Evolutionary conservation across 257 asterid genomes (phyloP).

Genomic region (Plantago major): DNA sequence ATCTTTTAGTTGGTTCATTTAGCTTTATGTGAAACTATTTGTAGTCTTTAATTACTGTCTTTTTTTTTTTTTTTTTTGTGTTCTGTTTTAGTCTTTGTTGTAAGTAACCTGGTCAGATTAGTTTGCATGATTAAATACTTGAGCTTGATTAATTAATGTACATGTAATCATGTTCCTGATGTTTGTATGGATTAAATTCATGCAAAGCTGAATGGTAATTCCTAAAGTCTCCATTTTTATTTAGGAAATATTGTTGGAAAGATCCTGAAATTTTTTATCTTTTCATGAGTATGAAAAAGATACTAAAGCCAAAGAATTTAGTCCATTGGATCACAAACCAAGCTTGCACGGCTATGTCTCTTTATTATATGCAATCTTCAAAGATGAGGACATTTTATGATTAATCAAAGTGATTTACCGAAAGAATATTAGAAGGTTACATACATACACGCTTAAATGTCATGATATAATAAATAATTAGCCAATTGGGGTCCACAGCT

Average conservation of each 20-base stretch:
- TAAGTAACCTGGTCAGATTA: constrained; percentile 2
- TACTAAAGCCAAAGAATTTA: too few species aligned
- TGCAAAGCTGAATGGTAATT: too few species aligned
- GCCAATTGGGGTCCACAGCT: constrained; percentile 37
- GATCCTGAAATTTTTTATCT: too few species aligned
- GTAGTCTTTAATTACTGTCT: constrained; percentile 8
- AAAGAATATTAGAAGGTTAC: constrained; percentile 21
- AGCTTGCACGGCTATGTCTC: constrained; percentile 16
- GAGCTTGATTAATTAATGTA: too few species aligned
- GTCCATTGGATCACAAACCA: not conserved
- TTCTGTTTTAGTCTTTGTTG: not conserved
- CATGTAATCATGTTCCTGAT: too few species aligned
- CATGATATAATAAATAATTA: constrained; percentile 19
- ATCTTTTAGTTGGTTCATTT: not conserved
- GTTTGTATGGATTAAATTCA: too few species aligned
- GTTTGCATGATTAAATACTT: constrained; percentile 14
- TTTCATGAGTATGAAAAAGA: too few species aligned
- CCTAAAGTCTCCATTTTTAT: too few species aligned
- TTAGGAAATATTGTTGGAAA: not conserved
- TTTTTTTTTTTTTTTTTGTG: constrained; percentile 6
- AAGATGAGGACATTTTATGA: too few species aligned
- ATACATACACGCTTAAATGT: constrained; percentile 18
- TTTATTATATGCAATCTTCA: not conserved
- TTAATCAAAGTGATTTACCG: constrained; percentile 11
- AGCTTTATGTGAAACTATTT: not conserved